Evolutionary conservation across 2,329 filamentous ascomycete species (phyloP).

Genomic region (Lachnellula suecica): DNA sequence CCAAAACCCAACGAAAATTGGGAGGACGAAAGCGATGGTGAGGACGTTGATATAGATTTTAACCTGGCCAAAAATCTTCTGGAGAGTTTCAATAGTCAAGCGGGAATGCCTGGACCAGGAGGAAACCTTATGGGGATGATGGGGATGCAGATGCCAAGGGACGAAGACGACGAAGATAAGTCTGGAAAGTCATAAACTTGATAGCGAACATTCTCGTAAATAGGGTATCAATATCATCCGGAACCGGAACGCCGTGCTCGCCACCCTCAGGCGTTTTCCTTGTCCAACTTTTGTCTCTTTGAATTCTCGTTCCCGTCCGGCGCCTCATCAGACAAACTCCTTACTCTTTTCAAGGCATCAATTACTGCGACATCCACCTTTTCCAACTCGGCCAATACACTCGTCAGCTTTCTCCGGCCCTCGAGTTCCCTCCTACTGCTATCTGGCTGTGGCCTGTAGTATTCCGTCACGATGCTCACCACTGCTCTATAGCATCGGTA

Average conservation of each 20-base stretch:
- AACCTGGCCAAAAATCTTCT: constrained; percentile 88
- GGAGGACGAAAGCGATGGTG: constrained; percentile 51
- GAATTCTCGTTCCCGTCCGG: constrained; percentile 8
- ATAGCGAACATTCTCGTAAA: constrained; percentile 9
- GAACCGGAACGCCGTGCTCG: constrained; percentile 21
- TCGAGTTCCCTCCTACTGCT: constrained; percentile 52
- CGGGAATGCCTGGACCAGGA: constrained; percentile 79
- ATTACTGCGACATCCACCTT: constrained; percentile 26
- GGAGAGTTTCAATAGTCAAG: constrained; percentile 90
- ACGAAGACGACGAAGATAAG: constrained; percentile 53
- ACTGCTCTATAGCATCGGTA: constrained; percentile 60
- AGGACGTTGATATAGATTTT: constrained; percentile 75
- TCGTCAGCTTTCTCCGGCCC: constrained; percentile 50
- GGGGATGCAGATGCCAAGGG: constrained; percentile 77
- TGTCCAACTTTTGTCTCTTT: constrained; percentile 23
- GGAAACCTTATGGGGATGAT: constrained; percentile 86
- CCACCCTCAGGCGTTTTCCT: constrained; percentile 2
- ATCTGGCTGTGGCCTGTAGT: constrained; percentile 50
- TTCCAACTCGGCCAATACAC: constrained; percentile 46
- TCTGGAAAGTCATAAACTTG: background rate
- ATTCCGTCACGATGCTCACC: constrained; percentile 51
- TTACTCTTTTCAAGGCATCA: constrained; percentile 22
- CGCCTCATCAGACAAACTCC: constrained; percentile 17
- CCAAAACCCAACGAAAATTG: constrained; percentile 23
- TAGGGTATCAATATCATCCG: constrained; percentile 17